Evolutionary conservation across 169 alveolate genomes (phyloP).

Genomic region (Plasmodium ovale): DNA sequence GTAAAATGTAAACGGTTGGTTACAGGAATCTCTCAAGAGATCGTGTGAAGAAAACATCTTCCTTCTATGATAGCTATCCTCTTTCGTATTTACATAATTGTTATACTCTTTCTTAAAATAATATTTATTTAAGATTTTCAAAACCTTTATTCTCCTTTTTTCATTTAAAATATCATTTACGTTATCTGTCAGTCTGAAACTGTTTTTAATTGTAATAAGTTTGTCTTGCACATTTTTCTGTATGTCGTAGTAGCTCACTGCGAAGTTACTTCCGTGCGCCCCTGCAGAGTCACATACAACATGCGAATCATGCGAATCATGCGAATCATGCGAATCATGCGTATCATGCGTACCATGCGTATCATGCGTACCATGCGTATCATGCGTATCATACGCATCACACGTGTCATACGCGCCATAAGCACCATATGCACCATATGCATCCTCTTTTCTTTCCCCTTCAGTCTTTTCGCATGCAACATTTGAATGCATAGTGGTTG

Average conservation of each 20-base stretch:
- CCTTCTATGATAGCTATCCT: neutral
- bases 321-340: no score
- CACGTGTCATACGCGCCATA: no score
- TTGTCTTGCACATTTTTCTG: conserved; percentile 29
- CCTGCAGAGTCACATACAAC: no score
- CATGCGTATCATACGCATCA: no score
- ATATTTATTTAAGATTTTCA: conserved; percentile 30
- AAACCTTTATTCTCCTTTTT: conserved; percentile 25
- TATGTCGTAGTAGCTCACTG: neutral
- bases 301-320: no score
- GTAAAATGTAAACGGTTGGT: conserved; percentile 41
- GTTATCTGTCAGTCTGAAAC: conserved; percentile 18
- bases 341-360: no score
- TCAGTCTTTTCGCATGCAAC: no score
- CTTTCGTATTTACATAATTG: neutral
- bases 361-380: no score
- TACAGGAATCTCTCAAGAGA: conserved; percentile 20
- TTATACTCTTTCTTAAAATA: conserved; percentile 57
- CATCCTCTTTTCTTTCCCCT: no score
- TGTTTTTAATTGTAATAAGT: conserved; percentile 29
- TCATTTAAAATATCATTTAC: conserved; percentile 47
- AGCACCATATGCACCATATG: no score
- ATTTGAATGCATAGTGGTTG: no score
- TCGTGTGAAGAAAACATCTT: neutral
- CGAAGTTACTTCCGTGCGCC: neutral